These are phyloP conservation scores for Wallemia hederae DNA, from an alignment of 1,284 basidiomycete genomes.

Conservation along the genomic window DNA sequence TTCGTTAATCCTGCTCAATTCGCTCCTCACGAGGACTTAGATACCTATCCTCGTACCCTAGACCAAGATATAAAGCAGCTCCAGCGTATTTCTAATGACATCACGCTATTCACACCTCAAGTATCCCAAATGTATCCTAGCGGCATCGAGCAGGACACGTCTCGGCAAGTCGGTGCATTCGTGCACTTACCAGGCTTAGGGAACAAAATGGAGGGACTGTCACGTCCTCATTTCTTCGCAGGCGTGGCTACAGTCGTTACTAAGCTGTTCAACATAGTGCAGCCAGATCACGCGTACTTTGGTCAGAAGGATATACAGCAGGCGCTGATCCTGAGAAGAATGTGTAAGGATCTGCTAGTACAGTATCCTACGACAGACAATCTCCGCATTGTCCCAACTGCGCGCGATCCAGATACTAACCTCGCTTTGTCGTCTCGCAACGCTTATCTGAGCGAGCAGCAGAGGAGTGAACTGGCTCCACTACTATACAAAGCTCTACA, in stretches of 20 bases:
- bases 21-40: slow-evolving; percentile 76
- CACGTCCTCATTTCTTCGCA: slow-evolving; percentile 69
- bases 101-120: slow-evolving; percentile 37
- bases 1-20: slow-evolving; percentile 93
- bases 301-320: slow-evolving; percentile 99
- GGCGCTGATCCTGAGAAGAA: slow-evolving; percentile 53
- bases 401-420: slow-evolving; percentile 27
- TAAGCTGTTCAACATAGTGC: slow-evolving; percentile 70
- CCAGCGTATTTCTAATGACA: slow-evolving; percentile 28
- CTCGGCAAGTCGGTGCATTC: slow-evolving; percentile 55
- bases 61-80: slow-evolving; percentile 23
- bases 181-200: slow-evolving; percentile 67
- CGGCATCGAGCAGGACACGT: slow-evolving; percentile 51
- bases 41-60: slow-evolving; percentile 60
- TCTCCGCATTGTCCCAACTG: slow-evolving; percentile 56
- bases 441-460: slow-evolving; percentile 34
- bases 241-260: slow-evolving; percentile 86
- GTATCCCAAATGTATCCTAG: slow-evolving; percentile 61
- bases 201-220: slow-evolving; percentile 57
- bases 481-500: slow-evolving; percentile 39
- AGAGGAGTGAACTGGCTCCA: slow-evolving; percentile 36
- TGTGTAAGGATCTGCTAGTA: slow-evolving; percentile 53
- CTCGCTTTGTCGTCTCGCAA: slow-evolving; percentile 81
- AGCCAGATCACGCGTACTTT: slow-evolving; percentile 81
- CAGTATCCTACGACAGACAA: slow-evolving; percentile 37